Evolutionary conservation across 169 alveolate species (phyloP), one percentile per base, ranked within the genome.

Genomic region (Plasmodium inui): DNA sequence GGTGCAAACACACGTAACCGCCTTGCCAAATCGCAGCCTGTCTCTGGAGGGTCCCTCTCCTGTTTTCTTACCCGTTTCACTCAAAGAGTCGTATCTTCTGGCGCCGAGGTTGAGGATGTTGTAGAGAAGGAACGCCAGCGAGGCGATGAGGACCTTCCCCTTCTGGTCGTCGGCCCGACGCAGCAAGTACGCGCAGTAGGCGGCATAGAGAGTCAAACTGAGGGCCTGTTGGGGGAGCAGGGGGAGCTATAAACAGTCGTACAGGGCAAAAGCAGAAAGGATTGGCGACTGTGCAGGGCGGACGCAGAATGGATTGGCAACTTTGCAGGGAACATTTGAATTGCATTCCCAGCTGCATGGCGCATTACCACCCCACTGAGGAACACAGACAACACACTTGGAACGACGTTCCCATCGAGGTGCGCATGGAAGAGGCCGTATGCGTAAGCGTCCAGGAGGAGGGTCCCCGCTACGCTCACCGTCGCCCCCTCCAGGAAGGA

Each of bases 301-400:
- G 17, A 80, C 6, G 61, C 6, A 2, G 19, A 8, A 80, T 12
- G 3, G 3, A 71, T 19, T 8, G 71, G 57, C 8, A 14, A 46
- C 10, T 26, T 26, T 12, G 17, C 44, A 22, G 53, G 17, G 19
- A 0, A 14, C 5, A 10, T 0, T 0, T 14, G 61, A 26, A 8
- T 17, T 50, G 19, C 0, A 50, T 14, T n/a, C 26, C 55, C 46
- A 34, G 3, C 12, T n/a, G 37, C 61, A 3, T n/a, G 53, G 32
- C n/a, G 30, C 26, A 84, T 84, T 84, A 84, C 93, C 44, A 10
- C 46, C 28, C 61, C 78, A 50, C 93, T 84, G 73, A 84, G 61
- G 57, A 72, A 46, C 39, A 34, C 57, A 39, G 78, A 73, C 37
- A 84, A 12, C 37, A 44, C 34, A 32, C 32, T 46, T 0, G 93